These are phyloP conservation scores for Domatiomyces catenatus DNA, from an alignment of 2,329 filamentous ascomycete species.

Conservation along the genomic window DNA sequence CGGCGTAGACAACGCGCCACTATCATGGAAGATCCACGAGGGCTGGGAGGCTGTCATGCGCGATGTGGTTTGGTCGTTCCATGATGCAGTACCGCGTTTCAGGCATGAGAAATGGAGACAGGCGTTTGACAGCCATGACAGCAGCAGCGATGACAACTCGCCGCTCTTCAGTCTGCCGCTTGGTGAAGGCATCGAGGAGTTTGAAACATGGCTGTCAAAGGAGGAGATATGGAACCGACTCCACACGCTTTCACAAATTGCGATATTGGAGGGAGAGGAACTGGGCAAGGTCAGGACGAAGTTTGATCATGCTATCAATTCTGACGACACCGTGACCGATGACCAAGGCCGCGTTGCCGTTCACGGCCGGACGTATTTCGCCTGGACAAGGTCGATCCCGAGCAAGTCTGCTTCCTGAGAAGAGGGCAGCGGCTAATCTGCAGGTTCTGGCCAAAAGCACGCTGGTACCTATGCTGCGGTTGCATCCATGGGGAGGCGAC, in stretches of 20 bases:
- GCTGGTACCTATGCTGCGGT: neutral
- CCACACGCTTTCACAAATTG: conserved; percentile 53
- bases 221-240: conserved; percentile 50
- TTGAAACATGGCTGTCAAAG: conserved; percentile 42
- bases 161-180: conserved; percentile 48
- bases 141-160: conserved; percentile 30
- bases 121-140: conserved; percentile 46
- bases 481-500: neutral
- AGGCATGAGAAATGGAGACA: conserved; percentile 48
- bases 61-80: conserved; percentile 39
- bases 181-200: conserved; percentile 40
- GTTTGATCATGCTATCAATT: conserved; percentile 41
- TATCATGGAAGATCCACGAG: conserved; percentile 39
- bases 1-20: conserved; percentile 46
- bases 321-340: conserved; percentile 41
- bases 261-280: conserved; percentile 38
- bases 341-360: conserved; percentile 46
- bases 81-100: conserved; percentile 50
- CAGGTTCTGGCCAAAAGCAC: neutral
- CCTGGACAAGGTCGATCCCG: conserved; percentile 37
- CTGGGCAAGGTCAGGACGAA: conserved; percentile 34
- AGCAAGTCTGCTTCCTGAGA: neutral
- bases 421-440: neutral
- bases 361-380: conserved; percentile 48
- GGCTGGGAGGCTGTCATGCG: conserved; percentile 49